Conservation (phyloP, 2,329 filamentous ascomycete genomes). For the Eutypella sp. region DNA sequence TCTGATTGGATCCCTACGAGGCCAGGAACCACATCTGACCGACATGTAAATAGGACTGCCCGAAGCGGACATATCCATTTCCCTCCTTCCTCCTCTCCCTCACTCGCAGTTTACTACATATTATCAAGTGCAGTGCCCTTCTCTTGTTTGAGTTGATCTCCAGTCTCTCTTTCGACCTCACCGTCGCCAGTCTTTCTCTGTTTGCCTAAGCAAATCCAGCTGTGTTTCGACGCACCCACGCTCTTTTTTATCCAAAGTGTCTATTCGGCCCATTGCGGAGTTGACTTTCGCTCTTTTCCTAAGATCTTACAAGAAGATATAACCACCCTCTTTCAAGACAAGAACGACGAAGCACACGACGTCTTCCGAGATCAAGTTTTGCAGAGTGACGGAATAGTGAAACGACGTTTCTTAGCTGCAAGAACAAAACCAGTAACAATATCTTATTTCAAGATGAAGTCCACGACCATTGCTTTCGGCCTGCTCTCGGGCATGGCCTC, state of each 20-base stretch:
- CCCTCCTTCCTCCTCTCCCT: constrained; percentile 15
- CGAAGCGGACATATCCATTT: constrained; percentile 13
- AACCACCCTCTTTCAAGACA: constrained; percentile 24
- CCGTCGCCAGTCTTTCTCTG: constrained; percentile 24
- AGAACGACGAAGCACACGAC: constrained; percentile 22
- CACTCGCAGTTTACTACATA: no score
- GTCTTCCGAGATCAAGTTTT: constrained; percentile 22
- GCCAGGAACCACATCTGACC: constrained; percentile 2
- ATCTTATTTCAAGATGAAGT: constrained; percentile 27
- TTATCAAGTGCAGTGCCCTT: constrained; percentile 21
- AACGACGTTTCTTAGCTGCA: no score
- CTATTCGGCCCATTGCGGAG: constrained; percentile 26
- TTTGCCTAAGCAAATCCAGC: no score
- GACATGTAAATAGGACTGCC: constrained; percentile 20
- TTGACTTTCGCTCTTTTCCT: constrained; percentile 31
- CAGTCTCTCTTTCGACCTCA: constrained; percentile 27
- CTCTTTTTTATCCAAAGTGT: constrained; percentile 20
- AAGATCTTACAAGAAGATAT: constrained; percentile 22
- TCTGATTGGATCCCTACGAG: constrained; percentile 1
- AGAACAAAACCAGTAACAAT: constrained; percentile 2
- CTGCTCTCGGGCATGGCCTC: constrained; percentile 27
- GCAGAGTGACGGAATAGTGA: no score
- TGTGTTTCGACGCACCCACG: constrained; percentile 18
- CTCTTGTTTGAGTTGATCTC: constrained; percentile 26
- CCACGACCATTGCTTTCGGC: constrained; percentile 26